Base-by-base conservation (phyloP, 371 early-diverging fungal species). In the Mortierella sp. region DNA sequence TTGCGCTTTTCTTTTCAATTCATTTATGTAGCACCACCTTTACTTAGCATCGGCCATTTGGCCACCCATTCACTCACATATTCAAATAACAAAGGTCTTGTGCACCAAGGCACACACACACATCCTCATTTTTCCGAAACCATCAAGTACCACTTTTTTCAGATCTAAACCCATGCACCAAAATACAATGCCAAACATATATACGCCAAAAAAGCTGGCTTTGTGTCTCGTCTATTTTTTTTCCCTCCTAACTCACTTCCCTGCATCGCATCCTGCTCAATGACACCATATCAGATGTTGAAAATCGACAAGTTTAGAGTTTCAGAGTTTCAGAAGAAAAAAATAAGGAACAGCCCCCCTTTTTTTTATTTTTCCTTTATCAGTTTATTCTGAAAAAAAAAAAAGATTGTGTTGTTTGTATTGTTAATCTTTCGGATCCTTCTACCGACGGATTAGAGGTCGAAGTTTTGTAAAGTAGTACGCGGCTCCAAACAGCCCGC, bases 381-480 rank as follows among this genome's bases (percentile, higher is more conserved):
- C 27, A 1, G 29, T 60, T 27, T n/a, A 58, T 60, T 32, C 3
- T n/a, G n/a, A n/a, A n/a, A n/a, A n/a, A n/a, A n/a, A n/a, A n/a
- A n/a, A n/a, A n/a, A n/a, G n/a, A n/a, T n/a, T n/a, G n/a, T n/a
- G n/a, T 56, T 27, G 10, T 21, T 54, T 24, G 0, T 3, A 29
- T 12, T 27, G 4, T n/a, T 58, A 12, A 5, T 3, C 2, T 14
- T 29, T 58, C 27, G 18, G 32, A 29, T 35, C 16, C 16, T 6
- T 29, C 51, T 73, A 58, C 14, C 43, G 58, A 18, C 85, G 81
- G 72, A 84, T 49, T 16, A 76, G 24, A 3, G 93, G 93, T 8
- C 83, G 83, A 4, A 92, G 89, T n/a, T 89, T 81, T 11, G 90
- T 70, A 32, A 91, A 89, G 87, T 90, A 92, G 71, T 93, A 93